Conservation (phyloP, 2,329 filamentous ascomycete genomes). For the Talaromyces sp. region DNA sequence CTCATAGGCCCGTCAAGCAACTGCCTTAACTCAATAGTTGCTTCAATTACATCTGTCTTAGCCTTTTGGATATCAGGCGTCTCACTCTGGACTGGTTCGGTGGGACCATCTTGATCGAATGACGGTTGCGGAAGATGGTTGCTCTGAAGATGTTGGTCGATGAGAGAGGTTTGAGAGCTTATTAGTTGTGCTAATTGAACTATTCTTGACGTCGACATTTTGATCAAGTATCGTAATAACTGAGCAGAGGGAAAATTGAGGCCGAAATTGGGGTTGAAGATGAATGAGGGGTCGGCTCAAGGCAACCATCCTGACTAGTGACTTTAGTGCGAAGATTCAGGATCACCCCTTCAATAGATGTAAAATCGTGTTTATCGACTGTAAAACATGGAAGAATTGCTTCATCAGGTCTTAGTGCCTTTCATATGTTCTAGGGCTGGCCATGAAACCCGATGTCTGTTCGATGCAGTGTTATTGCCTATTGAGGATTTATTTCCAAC, state of each 20-base stretch:
- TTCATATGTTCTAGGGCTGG: no score
- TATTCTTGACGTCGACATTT: slow-evolving; percentile 18
- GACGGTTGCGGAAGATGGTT: slow-evolving; percentile 16
- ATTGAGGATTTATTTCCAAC: no score
- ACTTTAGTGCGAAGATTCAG: not conserved
- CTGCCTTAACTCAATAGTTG: slow-evolving; percentile 15
- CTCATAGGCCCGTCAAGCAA: slow-evolving; percentile 17
- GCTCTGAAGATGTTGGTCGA: slow-evolving; percentile 11
- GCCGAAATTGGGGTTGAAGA: not conserved
- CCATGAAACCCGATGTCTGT: no score
- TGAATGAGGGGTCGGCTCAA: slow-evolving; percentile 6
- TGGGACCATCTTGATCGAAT: slow-evolving; percentile 14
- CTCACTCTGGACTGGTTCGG: slow-evolving; percentile 10
- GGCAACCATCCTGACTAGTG: slow-evolving; percentile 1
- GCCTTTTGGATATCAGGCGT: slow-evolving; percentile 10
- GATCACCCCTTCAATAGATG: no score
- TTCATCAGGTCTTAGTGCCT: no score
- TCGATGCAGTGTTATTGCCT: no score
- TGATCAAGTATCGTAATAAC: not conserved
- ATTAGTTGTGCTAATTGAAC: slow-evolving; percentile 16
- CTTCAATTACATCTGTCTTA: slow-evolving; percentile 15
- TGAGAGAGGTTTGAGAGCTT: slow-evolving; percentile 13
- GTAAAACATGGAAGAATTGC: no score
- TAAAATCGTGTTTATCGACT: no score
- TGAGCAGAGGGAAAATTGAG: no score